phyloP scores from a whole-genome alignment of 2,329 filamentous ascomycete species.

The Aureobasidium sp. region DNA sequence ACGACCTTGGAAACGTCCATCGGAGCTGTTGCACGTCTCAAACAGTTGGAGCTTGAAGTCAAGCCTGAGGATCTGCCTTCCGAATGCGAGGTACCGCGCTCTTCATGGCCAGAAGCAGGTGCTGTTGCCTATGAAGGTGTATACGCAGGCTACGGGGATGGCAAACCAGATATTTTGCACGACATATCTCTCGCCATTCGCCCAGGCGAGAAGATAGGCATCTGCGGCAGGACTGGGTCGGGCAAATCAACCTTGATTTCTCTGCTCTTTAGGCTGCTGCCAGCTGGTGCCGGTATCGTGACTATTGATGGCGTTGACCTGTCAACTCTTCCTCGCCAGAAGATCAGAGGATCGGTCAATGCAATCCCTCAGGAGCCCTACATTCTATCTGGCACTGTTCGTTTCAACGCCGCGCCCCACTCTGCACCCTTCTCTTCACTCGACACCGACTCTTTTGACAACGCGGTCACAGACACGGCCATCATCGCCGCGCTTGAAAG shows the following conservation, averaged over 20 bases:
- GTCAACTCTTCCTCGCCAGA: slow-evolving; percentile 33
- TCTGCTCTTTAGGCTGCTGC: slow-evolving; percentile 42
- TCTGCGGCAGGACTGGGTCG: slow-evolving; percentile 49
- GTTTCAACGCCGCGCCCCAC: slow-evolving; percentile 41
- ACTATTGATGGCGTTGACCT: slow-evolving; percentile 42
- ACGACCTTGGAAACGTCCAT: slow-evolving; percentile 49
- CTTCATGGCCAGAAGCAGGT: background rate
- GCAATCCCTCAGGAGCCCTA: slow-evolving; percentile 46
- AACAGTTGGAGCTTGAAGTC: slow-evolving; percentile 32
- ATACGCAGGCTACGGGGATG: background rate
- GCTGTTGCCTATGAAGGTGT: background rate
- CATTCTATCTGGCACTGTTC: slow-evolving; percentile 40
- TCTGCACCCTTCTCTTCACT: slow-evolving; percentile 11
- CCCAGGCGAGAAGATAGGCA: slow-evolving; percentile 40
- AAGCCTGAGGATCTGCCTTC: background rate
- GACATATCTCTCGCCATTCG: slow-evolving; percentile 39
- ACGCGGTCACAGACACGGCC: background rate
- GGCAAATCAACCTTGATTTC: slow-evolving; percentile 45
- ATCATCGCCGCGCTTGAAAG: slow-evolving; percentile 37
- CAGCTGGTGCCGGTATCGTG: slow-evolving; percentile 37
- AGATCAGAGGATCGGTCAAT: slow-evolving; percentile 36
- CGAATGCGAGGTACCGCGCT: background rate
- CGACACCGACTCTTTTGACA: slow-evolving; percentile 28
- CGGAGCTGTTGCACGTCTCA: slow-evolving; percentile 46
- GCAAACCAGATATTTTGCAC: slow-evolving; percentile 29